Conservation (phyloP, 257 asterid genomes). For the Solanum sparsipilum region DNA sequence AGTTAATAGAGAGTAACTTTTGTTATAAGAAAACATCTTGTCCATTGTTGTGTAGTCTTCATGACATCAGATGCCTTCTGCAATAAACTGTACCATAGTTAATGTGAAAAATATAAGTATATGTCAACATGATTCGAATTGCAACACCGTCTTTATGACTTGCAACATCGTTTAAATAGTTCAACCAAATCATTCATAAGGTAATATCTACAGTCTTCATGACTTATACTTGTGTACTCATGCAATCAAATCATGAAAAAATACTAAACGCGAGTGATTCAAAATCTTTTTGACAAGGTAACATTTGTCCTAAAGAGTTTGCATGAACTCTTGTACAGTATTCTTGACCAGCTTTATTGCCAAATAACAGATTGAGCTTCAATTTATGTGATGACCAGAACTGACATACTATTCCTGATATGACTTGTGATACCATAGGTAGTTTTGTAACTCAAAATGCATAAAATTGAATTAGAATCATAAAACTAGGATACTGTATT, state of each 20-base stretch:
- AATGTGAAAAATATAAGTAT: background rate
- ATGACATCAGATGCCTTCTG: background rate
- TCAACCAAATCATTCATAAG: background rate
- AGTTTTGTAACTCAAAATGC: background rate
- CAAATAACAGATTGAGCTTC: background rate
- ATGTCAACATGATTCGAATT: background rate
- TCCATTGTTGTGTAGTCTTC: background rate
- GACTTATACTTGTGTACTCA: background rate
- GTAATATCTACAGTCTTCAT: background rate
- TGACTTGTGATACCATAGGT: background rate
- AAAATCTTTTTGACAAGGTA: background rate
- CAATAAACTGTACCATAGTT: background rate
- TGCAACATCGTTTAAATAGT: background rate
- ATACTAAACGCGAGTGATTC: background rate
- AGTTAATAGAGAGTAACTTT: background rate
- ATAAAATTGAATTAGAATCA: background rate
- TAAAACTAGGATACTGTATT: background rate
- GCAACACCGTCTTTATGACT: background rate
- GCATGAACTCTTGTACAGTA: background rate
- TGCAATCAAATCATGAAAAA: background rate
- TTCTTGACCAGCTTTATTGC: background rate
- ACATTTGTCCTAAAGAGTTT: background rate
- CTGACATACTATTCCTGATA: background rate
- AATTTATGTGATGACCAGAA: background rate
- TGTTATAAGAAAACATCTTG: background rate